phyloP scores from a whole-genome alignment of 208 protist genomes.

The Wallacemonas sp. region DNA sequence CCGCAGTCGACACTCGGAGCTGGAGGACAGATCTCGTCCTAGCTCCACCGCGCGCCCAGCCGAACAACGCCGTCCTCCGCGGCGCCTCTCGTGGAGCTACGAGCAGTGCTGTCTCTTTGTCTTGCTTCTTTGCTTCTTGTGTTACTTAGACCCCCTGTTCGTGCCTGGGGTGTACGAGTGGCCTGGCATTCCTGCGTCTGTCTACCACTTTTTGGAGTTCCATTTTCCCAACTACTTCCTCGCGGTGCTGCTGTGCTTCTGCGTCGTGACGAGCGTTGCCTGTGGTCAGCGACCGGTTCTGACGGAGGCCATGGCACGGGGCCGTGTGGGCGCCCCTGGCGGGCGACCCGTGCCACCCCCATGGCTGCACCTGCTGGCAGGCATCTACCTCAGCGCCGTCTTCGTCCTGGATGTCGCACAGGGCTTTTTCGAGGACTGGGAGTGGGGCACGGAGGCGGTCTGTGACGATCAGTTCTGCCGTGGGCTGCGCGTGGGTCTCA shows the following conservation, averaged over 20 bases:
- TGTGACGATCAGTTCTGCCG: conserved; percentile 36
- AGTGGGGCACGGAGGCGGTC: conserved; percentile 27
- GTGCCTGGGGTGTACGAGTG: conserved; percentile 31
- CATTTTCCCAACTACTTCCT: conserved; percentile 73
- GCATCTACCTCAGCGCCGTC: conserved; percentile 33
- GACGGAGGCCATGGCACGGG: neutral
- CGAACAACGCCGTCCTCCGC: neutral
- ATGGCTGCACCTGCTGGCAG: conserved; percentile 29
- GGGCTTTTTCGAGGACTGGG: conserved; percentile 32
- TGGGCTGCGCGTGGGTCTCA: conserved; percentile 22
- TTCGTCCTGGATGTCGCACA: conserved; percentile 33
- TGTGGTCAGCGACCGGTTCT: neutral
- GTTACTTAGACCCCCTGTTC: conserved; percentile 75
- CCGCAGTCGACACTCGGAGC: conserved; percentile 15
- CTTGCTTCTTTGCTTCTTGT: conserved; percentile 44
- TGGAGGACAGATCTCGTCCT: no score
- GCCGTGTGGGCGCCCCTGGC: neutral
- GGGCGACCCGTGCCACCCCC: conserved; percentile 24
- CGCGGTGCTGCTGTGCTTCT: conserved; percentile 55
- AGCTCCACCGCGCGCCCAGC: no score
- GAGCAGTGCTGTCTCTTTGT: conserved; percentile 69
- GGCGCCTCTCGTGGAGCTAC: conserved; percentile 20
- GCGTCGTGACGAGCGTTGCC: conserved; percentile 1
- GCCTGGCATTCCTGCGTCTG: neutral
- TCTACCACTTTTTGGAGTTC: conserved; percentile 65